Base-by-base conservation (phyloP, 2,329 filamentous ascomycete species). In the Colletotrichum magnum region DNA sequence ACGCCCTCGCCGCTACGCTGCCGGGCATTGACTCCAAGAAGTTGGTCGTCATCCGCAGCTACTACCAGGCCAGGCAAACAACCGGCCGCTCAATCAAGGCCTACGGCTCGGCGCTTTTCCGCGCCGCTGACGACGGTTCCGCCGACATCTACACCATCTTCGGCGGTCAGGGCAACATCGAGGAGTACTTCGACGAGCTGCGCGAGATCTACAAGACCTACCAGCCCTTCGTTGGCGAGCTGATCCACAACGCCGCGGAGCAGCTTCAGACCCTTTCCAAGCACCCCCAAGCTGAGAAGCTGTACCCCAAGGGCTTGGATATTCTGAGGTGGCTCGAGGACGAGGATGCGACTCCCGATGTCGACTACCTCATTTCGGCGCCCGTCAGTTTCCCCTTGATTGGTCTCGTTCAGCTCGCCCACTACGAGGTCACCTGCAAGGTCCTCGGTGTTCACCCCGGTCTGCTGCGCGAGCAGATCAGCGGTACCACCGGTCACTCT, bases 101-200 rank as follows among this genome's bases (percentile, higher is more conserved):
- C 32, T 95, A 99, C 80, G 93, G 97, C 79, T 98, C 97, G 48
- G 97, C 96, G 43, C 88, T 99, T 54, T 89, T 98, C 78, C 90
- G 96, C 74, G 95, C 96, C 58, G 94, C 94, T 10, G 91, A 93
- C 54, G 95, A 98, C 72, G 92, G 90, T 71, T 90, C 91, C 64
- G 95, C 95, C 63, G 92, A 90, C 75, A 89, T 99, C 69, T 99
- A 97, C 85, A 95, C 92, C 73, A 94, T 99, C 71, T 97, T 98
- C 74, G 96, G 96, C 69, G 96, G 96, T 6, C 96, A 99, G 81
- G 96, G 96, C 75, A 99, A 99, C 82, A 98, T 99, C 72, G 95
- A 99, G 82, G 97, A 99, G 83, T 99, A 99, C 83, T 99, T 99
- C 77, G 95, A 99, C 74, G 96, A 99, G 85, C 89, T 99, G 71